These are phyloP conservation scores for Micractinium sp. DNA, from an alignment of 139 green algal genomes.

Conservation along the genomic window DNA sequence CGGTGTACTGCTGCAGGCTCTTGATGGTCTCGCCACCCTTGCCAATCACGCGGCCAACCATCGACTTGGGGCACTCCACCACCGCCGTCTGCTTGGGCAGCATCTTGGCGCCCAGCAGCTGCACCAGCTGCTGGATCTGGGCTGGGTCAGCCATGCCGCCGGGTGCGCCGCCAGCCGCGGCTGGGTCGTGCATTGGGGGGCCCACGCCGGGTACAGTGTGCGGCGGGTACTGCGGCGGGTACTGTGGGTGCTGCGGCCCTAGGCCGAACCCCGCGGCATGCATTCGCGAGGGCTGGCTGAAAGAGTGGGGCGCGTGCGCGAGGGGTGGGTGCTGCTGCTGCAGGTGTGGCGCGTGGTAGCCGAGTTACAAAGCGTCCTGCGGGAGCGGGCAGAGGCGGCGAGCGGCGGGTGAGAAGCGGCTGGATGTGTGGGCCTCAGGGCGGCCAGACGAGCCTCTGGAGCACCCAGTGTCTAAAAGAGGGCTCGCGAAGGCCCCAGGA, in stretches of 20 bases:
- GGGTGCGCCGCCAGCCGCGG: not conserved
- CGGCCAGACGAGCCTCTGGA: no score
- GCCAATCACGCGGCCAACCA: conserved; percentile 94
- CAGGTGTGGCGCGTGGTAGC: not conserved
- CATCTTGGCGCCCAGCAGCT: conserved; percentile 38
- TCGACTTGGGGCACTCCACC: conserved; percentile 87
- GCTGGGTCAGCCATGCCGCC: conserved; percentile 30
- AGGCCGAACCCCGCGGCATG: conserved; percentile 13
- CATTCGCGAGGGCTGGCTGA: conserved; percentile 16
- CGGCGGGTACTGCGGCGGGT: not conserved
- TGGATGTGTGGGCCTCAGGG: not conserved
- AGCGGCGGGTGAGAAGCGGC: conserved; percentile 2
- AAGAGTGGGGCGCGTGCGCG: not conserved
- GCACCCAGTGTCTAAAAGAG: no score
- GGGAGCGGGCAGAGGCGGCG: not conserved
- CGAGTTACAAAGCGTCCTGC: not conserved
- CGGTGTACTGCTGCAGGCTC: conserved; percentile 85
- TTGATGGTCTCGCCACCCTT: conserved; percentile 96
- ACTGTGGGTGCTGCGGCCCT: conserved; percentile 2
- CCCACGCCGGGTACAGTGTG: not conserved
- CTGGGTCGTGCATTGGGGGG: not conserved
- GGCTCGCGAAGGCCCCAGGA: not conserved
- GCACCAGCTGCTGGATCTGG: conserved; percentile 47
- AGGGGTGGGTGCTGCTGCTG: not conserved
- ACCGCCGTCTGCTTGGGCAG: conserved; percentile 59